phyloP scores from a whole-genome alignment of 1,139 yeast genomes.

The Debaryomyces sp. region DNA sequence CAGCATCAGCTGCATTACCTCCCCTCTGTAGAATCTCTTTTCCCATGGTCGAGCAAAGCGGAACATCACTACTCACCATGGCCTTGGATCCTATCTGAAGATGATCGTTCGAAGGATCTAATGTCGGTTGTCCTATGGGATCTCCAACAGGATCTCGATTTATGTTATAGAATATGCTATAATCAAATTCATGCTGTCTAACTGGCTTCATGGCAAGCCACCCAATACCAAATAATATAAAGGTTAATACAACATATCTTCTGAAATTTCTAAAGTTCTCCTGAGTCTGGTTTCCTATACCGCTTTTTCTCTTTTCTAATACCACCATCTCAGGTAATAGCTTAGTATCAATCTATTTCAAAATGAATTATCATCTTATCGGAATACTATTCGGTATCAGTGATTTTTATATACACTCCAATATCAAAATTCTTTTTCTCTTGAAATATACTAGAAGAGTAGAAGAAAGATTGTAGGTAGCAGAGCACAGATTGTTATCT shows the following conservation, averaged over 20 bases:
- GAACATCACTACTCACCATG: conserved; percentile 79
- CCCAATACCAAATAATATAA: not conserved
- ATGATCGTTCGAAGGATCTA: conserved; percentile 34
- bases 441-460: not conserved
- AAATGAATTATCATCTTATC: not conserved
- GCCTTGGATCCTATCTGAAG: conserved; percentile 43
- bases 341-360: not conserved
- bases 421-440: not conserved
- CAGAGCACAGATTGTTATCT: not conserved
- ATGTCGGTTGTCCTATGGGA: conserved; percentile 36
- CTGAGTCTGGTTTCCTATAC: not conserved
- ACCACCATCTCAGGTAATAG: not conserved
- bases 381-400: not conserved
- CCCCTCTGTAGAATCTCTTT: conserved; percentile 61
- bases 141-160: conserved; percentile 30
- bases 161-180: conserved; percentile 2
- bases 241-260: not conserved
- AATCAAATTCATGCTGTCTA: conserved; percentile 2
- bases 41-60: conserved; percentile 72
- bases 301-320: not conserved
- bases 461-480: not conserved
- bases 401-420: not conserved
- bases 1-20: conserved; percentile 88
- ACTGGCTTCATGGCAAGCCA: conserved; percentile 1
- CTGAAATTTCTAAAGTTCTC: not conserved